Conservation (phyloP, 805 yeast genomes). For the Ogataea nitratoaversa region DNA sequence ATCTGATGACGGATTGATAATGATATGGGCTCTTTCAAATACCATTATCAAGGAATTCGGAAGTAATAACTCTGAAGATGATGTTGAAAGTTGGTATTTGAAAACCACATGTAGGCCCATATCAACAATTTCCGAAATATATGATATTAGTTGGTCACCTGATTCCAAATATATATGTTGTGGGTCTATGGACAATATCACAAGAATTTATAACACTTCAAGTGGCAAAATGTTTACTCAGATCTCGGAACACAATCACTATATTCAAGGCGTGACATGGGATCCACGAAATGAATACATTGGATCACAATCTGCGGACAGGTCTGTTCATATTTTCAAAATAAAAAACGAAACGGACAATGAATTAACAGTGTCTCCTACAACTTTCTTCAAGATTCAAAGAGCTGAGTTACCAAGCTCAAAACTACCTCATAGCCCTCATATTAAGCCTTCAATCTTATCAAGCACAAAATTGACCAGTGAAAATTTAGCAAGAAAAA, state of each 20-base stretch:
- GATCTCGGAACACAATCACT: conserved; percentile 74
- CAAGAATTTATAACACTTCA: conserved; percentile 59
- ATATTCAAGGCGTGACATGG: conserved; percentile 96
- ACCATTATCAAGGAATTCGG: conserved; percentile 59
- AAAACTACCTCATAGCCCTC: conserved; percentile 3
- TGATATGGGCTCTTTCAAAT: conserved; percentile 70
- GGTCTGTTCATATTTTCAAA: conserved; percentile 70
- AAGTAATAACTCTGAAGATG: conserved; percentile 44
- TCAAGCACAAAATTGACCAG: conserved; percentile 16
- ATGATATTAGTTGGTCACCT: conserved; percentile 93
- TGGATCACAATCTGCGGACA: conserved; percentile 87
- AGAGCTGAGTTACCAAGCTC: conserved; percentile 53
- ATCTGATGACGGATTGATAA: conserved; percentile 89
- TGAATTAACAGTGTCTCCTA: conserved; percentile 34
- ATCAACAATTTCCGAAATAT: conserved; percentile 60
- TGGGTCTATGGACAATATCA: conserved; percentile 87
- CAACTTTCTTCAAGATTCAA: conserved; percentile 44
- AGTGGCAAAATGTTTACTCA: conserved; percentile 56
- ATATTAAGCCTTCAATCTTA: conserved; percentile 1
- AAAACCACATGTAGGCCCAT: conserved; percentile 49
- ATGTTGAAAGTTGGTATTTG: conserved; percentile 71
- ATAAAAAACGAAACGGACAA: conserved; percentile 27
- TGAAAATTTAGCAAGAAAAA: conserved; percentile 17
- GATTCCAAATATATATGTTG: conserved; percentile 70
- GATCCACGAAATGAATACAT: conserved; percentile 78